Evolutionary conservation across 1,284 basidiomycete genomes (phyloP), one percentile per base, ranked within the genome.

Genomic region (Caloboletus inedulis): DNA sequence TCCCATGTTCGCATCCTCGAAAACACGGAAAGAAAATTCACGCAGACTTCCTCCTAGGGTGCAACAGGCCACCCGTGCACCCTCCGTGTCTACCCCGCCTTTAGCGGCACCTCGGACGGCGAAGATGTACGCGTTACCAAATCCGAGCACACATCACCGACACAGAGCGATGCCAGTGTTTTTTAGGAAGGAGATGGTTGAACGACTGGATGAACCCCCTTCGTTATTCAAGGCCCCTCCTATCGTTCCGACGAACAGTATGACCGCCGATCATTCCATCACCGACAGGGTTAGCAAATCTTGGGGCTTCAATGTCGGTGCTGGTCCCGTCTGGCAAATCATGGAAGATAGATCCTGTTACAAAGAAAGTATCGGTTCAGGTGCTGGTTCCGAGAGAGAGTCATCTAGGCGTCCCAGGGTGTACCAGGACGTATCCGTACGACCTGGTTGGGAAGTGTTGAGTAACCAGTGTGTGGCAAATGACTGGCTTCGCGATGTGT

Each of bases 281-380:
- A 65, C 62, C 3, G 65, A 65, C 25, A 64, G 74, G 40, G 53
- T 85, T 13, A 80, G 75, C 58, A 87, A 81, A 59, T 74, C 83
- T 0, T 85, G 82, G 81, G 82, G 84, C 0, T 81, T 79, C 60
- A 88, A 87, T 60, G 77, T 87, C 18, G 86, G 87, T 1, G 67
- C 79, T 8, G 90, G 89, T 0, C 87, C 87, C 6, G 61, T 86
- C 5, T 89, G 86, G 83, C 80, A 87, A 49, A 66, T 89, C 33
- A 69, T 80, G 39, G 87, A 91, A 62, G 90, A 93, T 59, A 68
- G 86, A 47, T 80, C 78, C 0, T 92, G 85, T 80, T 89, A 77
- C 65, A 89, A 87, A 62, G 89, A 91, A 63, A 75, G 78, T 16
- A 54, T 64, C 34, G 47, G 58, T 16, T 57, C 57, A 0, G 65